phyloP scores from a whole-genome alignment of 257 asterid genomes.

The Solanum rostratum region DNA sequence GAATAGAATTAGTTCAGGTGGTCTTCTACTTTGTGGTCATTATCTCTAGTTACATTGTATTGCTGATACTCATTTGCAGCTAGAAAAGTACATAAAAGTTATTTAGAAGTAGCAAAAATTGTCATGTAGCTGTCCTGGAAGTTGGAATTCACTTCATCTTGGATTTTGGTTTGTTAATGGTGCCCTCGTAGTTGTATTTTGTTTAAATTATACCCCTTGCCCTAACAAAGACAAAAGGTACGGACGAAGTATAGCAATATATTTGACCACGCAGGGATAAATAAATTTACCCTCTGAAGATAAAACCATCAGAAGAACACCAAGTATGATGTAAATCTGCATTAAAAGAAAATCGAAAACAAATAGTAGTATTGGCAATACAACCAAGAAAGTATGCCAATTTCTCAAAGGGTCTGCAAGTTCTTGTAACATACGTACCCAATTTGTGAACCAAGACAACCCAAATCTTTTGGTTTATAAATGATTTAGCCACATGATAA shows the following conservation, averaged over 20 bases:
- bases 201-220: not conserved
- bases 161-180: not conserved
- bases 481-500: slow-evolving; percentile 47
- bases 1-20: slow-evolving; percentile 52
- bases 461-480: slow-evolving; percentile 28
- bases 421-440: slow-evolving; percentile 17
- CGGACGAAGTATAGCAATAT: not conserved
- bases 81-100: not conserved
- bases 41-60: slow-evolving; percentile 10
- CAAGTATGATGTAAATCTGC: slow-evolving; percentile 45
- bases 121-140: not conserved
- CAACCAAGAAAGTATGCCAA: not conserved
- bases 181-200: not conserved
- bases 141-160: not conserved
- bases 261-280: no score
- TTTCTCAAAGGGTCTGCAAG: not conserved
- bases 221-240: not conserved
- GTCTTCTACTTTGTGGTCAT: slow-evolving; percentile 47
- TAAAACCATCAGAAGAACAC: slow-evolving; percentile 25
- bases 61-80: not conserved
- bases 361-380: not conserved
- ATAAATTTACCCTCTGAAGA: slow-evolving; percentile 14
- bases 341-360: not conserved
- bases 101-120: not conserved
- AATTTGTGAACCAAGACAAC: slow-evolving; percentile 34